A percentile compares a stretch with the other conserved stretches of the same genome.
Evolutionary conservation across 495 filamentous ascomycete species (phyloP).

Genomic region (Podospora pseudoanserina): DNA sequence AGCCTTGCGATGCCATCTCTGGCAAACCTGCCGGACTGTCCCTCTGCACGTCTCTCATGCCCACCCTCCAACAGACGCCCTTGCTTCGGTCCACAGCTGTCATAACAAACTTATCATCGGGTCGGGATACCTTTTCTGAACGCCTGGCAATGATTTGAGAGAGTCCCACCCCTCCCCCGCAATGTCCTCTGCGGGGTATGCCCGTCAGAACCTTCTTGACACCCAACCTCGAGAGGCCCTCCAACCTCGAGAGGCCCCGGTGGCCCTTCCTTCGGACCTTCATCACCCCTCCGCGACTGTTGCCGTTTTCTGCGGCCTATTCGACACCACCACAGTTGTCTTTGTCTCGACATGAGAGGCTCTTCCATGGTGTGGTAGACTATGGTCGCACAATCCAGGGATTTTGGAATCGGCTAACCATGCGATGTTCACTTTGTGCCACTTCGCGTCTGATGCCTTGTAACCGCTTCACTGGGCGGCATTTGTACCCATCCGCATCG

Average conservation of each 20-base stretch:
- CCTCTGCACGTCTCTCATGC: neutral
- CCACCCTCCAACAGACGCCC: neutral
- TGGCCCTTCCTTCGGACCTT: neutral
- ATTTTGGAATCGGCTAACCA: neutral
- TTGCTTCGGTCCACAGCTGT: neutral
- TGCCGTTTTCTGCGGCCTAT: neutral
- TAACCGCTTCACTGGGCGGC: neutral
- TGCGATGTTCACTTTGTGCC: neutral
- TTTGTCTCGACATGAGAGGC: neutral
- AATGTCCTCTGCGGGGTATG: neutral
- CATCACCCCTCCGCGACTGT: neutral
- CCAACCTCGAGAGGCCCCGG: neutral
- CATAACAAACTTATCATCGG: neutral
- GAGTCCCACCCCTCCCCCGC: neutral
- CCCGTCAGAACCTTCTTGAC: neutral
- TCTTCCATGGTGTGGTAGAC: constrained; percentile 2
- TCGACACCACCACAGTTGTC: neutral
- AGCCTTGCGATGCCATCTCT: neutral
- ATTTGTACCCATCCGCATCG: neutral
- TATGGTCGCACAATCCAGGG: neutral
- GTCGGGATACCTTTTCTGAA: neutral
- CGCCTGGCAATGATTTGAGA: neutral
- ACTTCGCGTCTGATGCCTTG: neutral
- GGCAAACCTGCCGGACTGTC: neutral
- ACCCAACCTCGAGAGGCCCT: neutral